Conservation (phyloP, 1,284 basidiomycete genomes). For the Anthracocystis setariae region DNA sequence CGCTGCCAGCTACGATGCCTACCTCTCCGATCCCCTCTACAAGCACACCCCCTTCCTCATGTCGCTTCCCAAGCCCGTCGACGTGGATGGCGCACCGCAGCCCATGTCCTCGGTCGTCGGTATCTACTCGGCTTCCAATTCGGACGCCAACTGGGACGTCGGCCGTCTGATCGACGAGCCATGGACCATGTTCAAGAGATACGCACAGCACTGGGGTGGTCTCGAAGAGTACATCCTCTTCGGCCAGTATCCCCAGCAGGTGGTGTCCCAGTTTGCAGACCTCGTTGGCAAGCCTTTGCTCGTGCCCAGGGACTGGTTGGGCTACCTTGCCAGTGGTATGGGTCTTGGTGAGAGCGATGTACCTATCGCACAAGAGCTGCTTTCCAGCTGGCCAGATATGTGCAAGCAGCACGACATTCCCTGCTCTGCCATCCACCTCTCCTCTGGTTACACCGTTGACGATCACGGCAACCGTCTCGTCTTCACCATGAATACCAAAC, state of each 20-base stretch:
- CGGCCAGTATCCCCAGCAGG: conserved; percentile 65
- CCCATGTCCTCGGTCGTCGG: conserved; percentile 66
- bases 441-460: conserved; percentile 69
- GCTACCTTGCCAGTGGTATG: conserved; percentile 69
- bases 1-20: conserved; percentile 69
- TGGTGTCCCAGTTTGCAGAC: conserved; percentile 64
- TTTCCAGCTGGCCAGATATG: conserved; percentile 68
- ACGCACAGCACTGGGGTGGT: conserved; percentile 69
- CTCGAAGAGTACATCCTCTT: conserved; percentile 69
- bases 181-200: conserved; percentile 69
- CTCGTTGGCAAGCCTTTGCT: conserved; percentile 68
- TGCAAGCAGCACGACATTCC: conserved; percentile 70
- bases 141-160: conserved; percentile 69
- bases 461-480: conserved; percentile 68
- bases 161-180: conserved; percentile 69
- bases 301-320: conserved; percentile 69
- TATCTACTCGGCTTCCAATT: conserved; percentile 69
- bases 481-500: conserved; percentile 69
- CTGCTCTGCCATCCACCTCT: conserved; percentile 65
- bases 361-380: conserved; percentile 69
- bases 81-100: conserved; percentile 39
- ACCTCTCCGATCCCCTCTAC: conserved; percentile 69
- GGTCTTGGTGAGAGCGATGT: conserved; percentile 69
- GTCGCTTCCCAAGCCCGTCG: conserved; percentile 58
- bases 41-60: conserved; percentile 70